Conservation (phyloP, 495 filamentous ascomycete species). For the Halenospora varia region DNA sequence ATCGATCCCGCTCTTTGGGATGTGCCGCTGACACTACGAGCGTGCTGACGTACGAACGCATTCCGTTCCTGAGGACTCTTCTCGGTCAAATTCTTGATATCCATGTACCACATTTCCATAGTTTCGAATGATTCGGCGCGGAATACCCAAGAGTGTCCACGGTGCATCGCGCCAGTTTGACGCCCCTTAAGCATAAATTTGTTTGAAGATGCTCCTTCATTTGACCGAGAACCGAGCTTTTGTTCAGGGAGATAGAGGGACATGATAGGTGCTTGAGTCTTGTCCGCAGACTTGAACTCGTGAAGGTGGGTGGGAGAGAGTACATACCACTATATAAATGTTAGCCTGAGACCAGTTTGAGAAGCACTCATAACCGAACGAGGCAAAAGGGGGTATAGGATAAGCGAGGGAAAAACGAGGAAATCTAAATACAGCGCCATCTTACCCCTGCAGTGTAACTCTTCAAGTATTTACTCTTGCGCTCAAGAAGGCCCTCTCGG, state of each 20-base stretch:
- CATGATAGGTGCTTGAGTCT: slow-evolving; percentile 74
- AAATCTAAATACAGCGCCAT: slow-evolving; percentile 21
- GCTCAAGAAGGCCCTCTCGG: slow-evolving; percentile 83
- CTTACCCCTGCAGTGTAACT: slow-evolving; percentile 95
- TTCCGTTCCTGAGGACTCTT: slow-evolving; percentile 85
- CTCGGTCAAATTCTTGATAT: slow-evolving; percentile 82
- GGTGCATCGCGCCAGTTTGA: slow-evolving; percentile 89
- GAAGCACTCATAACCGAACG: not conserved
- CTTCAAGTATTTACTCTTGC: slow-evolving; percentile 98
- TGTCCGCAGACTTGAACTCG: slow-evolving; percentile 89
- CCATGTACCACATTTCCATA: slow-evolving; percentile 85
- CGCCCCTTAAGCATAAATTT: slow-evolving; percentile 97
- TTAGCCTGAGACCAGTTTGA: not conserved
- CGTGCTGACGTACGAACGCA: slow-evolving; percentile 77
- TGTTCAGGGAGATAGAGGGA: slow-evolving; percentile 92
- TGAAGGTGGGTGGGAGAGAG: slow-evolving; percentile 94
- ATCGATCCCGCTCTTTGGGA: slow-evolving; percentile 57
- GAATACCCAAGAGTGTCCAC: slow-evolving; percentile 97
- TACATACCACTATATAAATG: slow-evolving; percentile 70
- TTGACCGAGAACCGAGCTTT: slow-evolving; percentile 88
- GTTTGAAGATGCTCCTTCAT: slow-evolving; percentile 81
- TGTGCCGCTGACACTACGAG: slow-evolving; percentile 66
- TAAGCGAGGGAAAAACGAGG: too few relatives aligned
- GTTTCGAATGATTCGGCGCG: slow-evolving; percentile 91
- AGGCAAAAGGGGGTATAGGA: not conserved